phyloP scores from a whole-genome alignment of 2,329 filamentous ascomycete species.

The Aspergillus tamarii region DNA sequence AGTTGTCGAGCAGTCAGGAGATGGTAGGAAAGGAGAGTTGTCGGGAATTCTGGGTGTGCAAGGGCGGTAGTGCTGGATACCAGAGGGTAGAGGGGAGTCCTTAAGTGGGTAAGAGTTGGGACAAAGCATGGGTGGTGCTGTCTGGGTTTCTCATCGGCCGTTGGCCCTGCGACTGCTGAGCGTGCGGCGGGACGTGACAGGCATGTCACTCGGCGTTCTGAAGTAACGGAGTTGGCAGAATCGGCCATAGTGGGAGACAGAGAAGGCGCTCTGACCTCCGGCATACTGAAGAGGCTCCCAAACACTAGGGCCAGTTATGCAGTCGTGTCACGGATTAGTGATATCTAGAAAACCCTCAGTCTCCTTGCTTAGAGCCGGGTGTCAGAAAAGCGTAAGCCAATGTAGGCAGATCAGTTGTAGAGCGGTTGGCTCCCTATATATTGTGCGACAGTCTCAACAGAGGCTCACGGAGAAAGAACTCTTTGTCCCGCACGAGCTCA shows the following conservation, averaged over 20 bases:
- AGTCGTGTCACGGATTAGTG: not conserved
- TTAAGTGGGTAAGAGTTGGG: constrained; percentile 32
- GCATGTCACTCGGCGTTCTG: not conserved
- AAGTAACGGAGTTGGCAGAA: not conserved
- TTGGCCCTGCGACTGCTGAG: not conserved
- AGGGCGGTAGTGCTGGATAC: constrained; percentile 40
- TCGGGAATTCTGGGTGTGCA: constrained; percentile 44
- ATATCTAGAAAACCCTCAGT: too few relatives aligned
- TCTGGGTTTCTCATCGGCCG: not conserved
- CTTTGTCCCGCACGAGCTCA: not conserved
- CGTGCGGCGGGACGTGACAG: too few relatives aligned
- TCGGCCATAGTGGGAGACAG: not conserved
- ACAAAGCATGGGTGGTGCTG: constrained; percentile 17
- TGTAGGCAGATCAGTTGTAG: not conserved
- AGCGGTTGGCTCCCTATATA: not conserved
- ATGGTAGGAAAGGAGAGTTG: constrained; percentile 42
- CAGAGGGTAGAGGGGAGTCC: constrained; percentile 38
- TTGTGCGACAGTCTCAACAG: not conserved
- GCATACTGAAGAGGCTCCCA: not conserved
- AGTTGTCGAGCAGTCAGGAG: constrained; percentile 45
- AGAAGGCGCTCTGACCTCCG: not conserved
- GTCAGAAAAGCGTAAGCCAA: not conserved
- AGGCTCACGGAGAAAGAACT: not conserved
- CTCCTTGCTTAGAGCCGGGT: not conserved
- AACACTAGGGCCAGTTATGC: not conserved